Evolutionary conservation across 73 alveolate species (phyloP), one percentile per base, ranked within the genome.

Genomic region (Symbiodinium pilosum): DNA sequence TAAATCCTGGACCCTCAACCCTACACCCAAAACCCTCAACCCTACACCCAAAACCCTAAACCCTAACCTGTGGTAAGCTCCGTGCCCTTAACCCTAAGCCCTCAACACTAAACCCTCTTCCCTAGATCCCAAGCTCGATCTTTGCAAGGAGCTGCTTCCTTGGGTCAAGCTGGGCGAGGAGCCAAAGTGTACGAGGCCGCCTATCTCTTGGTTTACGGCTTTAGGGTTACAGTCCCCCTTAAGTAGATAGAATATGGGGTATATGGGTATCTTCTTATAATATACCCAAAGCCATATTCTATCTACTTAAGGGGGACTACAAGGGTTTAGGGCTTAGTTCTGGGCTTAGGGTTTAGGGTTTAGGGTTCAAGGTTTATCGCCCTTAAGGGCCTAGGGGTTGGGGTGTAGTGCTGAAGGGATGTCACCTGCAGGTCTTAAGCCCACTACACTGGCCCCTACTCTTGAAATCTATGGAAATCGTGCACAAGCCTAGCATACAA

Each of bases 131-230:
- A 4, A 56, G 26, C 75, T 3, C 75, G 16, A 9, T 47, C 6
- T 47, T 47, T 47, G 21, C 28, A 36, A 86, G 94, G 94, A 86
- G 56, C 83, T 86, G 39, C 30, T 32, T 14, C 94, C 94, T 41
- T 86, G 94, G 94, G 40, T 12, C 40, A 43, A 73, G 84, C 34
- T 86, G 32, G 94, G 94, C 2, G 94, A 86, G 24, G 94, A 54
- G 41, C 94, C 94, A 24, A 47, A 86, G 94, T 86, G 94, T 30
- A 28, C 38, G 52, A 86, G 84, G 94, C 41, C 36, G 34, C 28
- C 36, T 0, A 0, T 14, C 59, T 16, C 36, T 26, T 5, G 16
- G 16, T 34, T 34, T 56, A 5, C n/a, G 28, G 12, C 21, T 16
- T 24, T 51, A 51, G 68, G 4, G 21, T 51, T 7, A 16, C 24